Conservation (phyloP, 1,284 basidiomycete genomes). For the Xanthoconium separans region DNA sequence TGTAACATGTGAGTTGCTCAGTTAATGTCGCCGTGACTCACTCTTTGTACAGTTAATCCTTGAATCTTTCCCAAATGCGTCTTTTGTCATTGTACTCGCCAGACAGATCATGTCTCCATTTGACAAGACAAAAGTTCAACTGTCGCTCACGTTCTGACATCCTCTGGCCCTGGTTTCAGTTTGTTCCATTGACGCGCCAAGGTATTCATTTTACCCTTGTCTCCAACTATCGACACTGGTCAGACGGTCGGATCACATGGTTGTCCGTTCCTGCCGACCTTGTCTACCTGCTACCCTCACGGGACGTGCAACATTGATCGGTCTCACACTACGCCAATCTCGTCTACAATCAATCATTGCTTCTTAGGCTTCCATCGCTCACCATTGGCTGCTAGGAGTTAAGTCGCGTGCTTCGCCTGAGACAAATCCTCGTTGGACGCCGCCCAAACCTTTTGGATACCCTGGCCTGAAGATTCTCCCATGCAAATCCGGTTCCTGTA, state of each 20-base stretch:
- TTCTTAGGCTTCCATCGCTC: conserved; percentile 18
- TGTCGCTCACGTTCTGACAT: too few species aligned
- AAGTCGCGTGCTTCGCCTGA: conserved; percentile 22
- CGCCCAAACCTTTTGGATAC: conserved; percentile 1
- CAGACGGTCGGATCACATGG: not conserved
- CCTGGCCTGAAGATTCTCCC: conserved; percentile 19
- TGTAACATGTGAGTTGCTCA: conserved; percentile 7
- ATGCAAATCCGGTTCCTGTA: conserved; percentile 26
- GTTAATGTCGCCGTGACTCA: conserved; percentile 22
- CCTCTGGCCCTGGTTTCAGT: conserved; percentile 15
- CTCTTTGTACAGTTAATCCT: conserved; percentile 8
- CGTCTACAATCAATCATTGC: conserved; percentile 11
- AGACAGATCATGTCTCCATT: conserved; percentile 2
- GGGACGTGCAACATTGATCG: conserved; percentile 14
- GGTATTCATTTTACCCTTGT: conserved; percentile 2
- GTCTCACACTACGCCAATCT: conserved; percentile 28
- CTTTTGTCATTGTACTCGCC: conserved; percentile 13
- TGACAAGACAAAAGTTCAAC: not conserved
- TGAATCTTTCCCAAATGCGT: conserved; percentile 1
- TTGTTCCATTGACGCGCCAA: conserved; percentile 1
- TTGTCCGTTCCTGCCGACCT: not conserved
- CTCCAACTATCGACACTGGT: not conserved
- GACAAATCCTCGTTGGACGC: conserved; percentile 10
- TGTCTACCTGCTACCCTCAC: conserved; percentile 2
- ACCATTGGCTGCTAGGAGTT: conserved; percentile 16